Evolutionary conservation across 192 early-diverging fungal species (phyloP).

Genomic region (Phlyctochytrium bullatum): DNA sequence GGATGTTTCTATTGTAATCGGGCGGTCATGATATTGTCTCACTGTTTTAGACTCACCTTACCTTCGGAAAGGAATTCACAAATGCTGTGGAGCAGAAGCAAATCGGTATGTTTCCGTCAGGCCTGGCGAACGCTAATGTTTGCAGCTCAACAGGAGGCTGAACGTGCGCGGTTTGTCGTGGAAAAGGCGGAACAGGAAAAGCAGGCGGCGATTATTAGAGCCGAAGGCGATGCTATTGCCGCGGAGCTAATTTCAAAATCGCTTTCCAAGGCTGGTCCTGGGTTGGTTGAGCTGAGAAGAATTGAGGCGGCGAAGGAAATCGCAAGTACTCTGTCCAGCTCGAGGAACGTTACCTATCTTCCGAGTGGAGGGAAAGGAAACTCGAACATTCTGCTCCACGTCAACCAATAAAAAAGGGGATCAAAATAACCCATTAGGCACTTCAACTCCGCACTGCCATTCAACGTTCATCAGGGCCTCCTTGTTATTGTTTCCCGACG

Average conservation of each 20-base stretch:
- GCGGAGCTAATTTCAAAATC: conserved; percentile 90
- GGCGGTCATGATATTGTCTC: conserved; percentile 8
- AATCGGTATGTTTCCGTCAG: conserved; percentile 56
- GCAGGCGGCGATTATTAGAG: conserved; percentile 92
- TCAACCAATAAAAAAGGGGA: background rate
- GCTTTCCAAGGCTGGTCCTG: conserved; percentile 87
- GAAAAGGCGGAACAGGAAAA: conserved; percentile 99
- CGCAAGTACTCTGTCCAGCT: conserved; percentile 76
- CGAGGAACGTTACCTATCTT: conserved; percentile 89
- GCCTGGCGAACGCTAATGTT: conserved; percentile 6
- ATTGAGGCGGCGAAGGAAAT: conserved; percentile 98
- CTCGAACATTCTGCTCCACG: conserved; percentile 8
- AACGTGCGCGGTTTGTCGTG: conserved; percentile 96
- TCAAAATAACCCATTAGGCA: no score
- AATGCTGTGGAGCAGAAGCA: conserved; percentile 98
- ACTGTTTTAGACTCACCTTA: conserved; percentile 83
- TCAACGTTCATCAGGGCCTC: no score
- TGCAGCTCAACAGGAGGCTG: conserved; percentile 93
- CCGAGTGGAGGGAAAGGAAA: conserved; percentile 48
- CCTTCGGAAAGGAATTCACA: conserved; percentile 98
- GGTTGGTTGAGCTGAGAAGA: conserved; percentile 90
- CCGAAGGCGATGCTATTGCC: conserved; percentile 96
- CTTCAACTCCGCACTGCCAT: no score
- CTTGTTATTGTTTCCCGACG: no score
- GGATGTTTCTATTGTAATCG: conserved; percentile 92